Evolutionary conservation across 2,329 filamentous ascomycete genomes (phyloP).

Genomic region (Colletotrichum acutatum): DNA sequence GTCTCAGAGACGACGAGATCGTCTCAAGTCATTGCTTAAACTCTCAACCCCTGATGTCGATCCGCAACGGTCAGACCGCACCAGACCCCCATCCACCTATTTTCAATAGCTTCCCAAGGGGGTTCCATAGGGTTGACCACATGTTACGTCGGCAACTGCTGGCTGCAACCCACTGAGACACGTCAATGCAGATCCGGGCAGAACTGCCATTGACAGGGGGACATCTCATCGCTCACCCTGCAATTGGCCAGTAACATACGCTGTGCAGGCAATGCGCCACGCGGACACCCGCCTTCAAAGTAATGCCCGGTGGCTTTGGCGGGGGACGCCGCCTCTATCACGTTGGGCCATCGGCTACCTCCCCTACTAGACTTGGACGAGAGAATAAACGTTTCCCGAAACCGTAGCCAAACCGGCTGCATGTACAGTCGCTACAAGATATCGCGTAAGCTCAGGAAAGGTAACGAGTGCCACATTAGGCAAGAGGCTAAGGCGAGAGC

Average conservation of each 20-base stretch:
- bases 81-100: background rate
- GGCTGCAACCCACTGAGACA: conserved; percentile 14
- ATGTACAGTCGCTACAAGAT: background rate
- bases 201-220: background rate
- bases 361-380: background rate
- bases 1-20: background rate
- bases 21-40: background rate
- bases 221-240: background rate
- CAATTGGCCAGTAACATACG: background rate
- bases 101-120: background rate
- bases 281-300: background rate
- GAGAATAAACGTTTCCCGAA: background rate
- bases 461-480: background rate
- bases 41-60: background rate
- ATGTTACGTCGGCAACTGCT: conserved; percentile 16
- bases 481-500: background rate
- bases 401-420: background rate
- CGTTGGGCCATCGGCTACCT: background rate
- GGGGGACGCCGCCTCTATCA: background rate
- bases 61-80: background rate
- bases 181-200: conserved; percentile 11
- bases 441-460: background rate
- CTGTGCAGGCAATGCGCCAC: background rate
- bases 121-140: conserved; percentile 7
- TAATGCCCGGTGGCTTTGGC: no score